Base-by-base conservation (phyloP, 306 rosid species). In the Pyrus bretschneideri region DNA sequence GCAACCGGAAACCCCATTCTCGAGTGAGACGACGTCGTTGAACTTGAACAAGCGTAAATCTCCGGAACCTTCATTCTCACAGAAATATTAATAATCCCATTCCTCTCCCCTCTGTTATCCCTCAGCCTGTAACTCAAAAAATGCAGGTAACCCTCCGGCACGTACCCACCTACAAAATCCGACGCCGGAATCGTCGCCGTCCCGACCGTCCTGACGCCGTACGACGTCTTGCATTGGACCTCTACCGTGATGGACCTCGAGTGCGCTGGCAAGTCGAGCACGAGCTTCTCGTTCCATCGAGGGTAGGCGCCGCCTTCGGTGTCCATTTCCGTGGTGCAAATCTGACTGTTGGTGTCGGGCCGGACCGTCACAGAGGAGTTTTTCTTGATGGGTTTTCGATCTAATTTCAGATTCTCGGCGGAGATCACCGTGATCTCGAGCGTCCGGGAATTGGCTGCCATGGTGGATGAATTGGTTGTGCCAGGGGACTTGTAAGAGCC, bases 71-170 rank as follows among this genome's bases (percentile, higher is more conserved):
- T 86, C 5, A 82, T 82, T 86, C 79, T 91, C 17, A 84, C 93
- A 0, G 95, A 91, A 58, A 91, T 58, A 70, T 93, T 93, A 18
- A 93, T 59, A 68, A 93, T 81, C 54, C 97, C 97, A 49, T 89
- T 93, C 76, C 84, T 89, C 38, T 69, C 83, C 5, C 89, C 87
- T n/a, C 76, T 80, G 21, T 55, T 13, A 54, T 93, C 91, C 87
- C 96, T 86, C 76, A 91, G 72, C 74, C 98, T 84, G 59, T 91
- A 93, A 72, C 98, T 93, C 80, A 91, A 66, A 31, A 86, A 87
- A 42, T 93, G 96, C 85, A 85, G 40, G 44, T 90, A 84, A 63
- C 81, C 73, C 69, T 85, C 89, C 9, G 88, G 91, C 52, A 88
- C 63, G 22, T 44, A 86, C 0, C 88, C 87, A 54, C 90, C 90